Conservation (phyloP, 768 basidiomycete genomes). For the Termitomyces sp. region DNA sequence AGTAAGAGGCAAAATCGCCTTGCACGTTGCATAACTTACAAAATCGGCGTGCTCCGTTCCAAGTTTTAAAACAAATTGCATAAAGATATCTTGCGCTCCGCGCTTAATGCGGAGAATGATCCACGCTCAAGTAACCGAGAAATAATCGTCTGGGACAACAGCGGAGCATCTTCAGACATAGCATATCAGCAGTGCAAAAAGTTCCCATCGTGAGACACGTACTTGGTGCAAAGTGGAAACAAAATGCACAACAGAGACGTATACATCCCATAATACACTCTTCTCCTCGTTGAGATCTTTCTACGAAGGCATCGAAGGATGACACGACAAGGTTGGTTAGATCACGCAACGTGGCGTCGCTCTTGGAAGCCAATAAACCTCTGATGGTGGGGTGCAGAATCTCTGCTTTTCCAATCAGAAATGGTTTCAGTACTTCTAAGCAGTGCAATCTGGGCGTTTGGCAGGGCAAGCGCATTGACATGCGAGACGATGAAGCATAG, state of each 20-base stretch:
- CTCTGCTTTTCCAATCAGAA: slow-evolving; percentile 44
- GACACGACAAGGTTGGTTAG: slow-evolving; percentile 41
- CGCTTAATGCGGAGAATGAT: slow-evolving; percentile 50
- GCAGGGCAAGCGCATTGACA: slow-evolving; percentile 51
- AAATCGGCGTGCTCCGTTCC: slow-evolving; percentile 43
- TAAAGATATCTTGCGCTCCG: slow-evolving; percentile 52
- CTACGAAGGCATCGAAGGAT: slow-evolving; percentile 48
- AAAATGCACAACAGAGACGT: slow-evolving; percentile 40
- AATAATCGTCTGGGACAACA: slow-evolving; percentile 37
- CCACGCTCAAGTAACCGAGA: slow-evolving; percentile 46
- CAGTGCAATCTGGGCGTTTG: slow-evolving; percentile 47
- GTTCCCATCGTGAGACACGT: slow-evolving; percentile 9
- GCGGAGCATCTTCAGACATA: slow-evolving; percentile 35
- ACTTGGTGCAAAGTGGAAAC: slow-evolving; percentile 46
- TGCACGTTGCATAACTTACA: slow-evolving; percentile 32
- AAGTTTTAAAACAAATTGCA: slow-evolving; percentile 53
- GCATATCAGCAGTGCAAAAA: neutral
- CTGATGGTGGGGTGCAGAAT: slow-evolving; percentile 60
- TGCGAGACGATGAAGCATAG: slow-evolving; percentile 82
- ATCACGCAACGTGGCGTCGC: slow-evolving; percentile 23
- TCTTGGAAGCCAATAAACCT: slow-evolving; percentile 22
- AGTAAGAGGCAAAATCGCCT: neutral
- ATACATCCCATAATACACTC: slow-evolving; percentile 48
- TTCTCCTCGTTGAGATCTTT: slow-evolving; percentile 41
- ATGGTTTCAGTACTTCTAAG: slow-evolving; percentile 45